phyloP scores from a whole-genome alignment of 331 rosid genomes.

The Quercus phellos region DNA sequence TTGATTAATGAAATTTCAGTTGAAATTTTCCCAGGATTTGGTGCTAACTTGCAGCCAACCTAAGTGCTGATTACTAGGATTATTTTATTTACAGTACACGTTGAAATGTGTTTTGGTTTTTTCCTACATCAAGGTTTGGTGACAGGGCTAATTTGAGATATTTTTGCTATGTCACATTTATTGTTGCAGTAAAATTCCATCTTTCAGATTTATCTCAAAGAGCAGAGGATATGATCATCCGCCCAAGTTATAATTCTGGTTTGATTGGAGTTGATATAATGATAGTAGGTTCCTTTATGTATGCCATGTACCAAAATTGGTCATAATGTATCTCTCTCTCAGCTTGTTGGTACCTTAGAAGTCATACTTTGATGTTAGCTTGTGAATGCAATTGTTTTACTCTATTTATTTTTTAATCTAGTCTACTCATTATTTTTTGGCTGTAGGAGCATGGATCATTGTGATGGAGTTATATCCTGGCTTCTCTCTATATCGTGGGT shows the following conservation, averaged over 20 bases:
- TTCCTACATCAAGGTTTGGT: too few species aligned
- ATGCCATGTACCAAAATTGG: background rate
- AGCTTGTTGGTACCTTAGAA: background rate
- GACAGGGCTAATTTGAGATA: background rate
- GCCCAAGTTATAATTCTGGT: background rate
- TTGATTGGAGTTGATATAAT: constrained; percentile 3
- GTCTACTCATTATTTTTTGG: background rate
- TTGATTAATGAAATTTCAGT: too few species aligned
- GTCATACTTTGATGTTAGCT: background rate
- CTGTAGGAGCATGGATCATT: constrained; percentile 64
- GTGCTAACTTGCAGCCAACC: too few species aligned
- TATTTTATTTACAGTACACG: too few species aligned
- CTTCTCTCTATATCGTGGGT: constrained; percentile 73
- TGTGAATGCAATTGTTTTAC: background rate
- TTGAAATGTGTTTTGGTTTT: too few species aligned
- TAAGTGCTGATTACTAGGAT: too few species aligned
- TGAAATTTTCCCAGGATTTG: too few species aligned
- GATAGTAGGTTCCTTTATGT: constrained; percentile 1
- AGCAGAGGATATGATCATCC: background rate
- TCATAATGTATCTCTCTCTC: background rate
- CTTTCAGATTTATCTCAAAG: background rate
- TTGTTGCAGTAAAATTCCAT: background rate
- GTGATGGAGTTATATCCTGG: constrained; percentile 82
- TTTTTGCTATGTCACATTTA: background rate
- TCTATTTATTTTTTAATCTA: background rate